Conservation (phyloP, 2,329 filamentous ascomycete genomes). For the Aureobasidium uvarum region DNA sequence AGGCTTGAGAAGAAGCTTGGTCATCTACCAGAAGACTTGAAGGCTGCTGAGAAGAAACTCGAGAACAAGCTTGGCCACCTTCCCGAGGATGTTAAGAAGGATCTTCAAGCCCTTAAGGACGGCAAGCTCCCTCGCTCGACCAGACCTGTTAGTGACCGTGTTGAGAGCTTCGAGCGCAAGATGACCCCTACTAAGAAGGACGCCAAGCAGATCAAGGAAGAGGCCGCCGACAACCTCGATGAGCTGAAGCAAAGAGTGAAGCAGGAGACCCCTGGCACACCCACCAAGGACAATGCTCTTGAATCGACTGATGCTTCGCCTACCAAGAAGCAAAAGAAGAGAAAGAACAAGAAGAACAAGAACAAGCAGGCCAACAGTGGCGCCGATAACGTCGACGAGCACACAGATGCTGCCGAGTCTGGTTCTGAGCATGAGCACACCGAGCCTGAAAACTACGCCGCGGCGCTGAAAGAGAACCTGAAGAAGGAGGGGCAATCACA, state of each 20-base stretch:
- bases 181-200: slow-evolving; percentile 18
- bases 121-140: slow-evolving; percentile 13
- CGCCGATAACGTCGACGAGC: slow-evolving; percentile 16
- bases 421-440: slow-evolving; percentile 15
- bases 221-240: slow-evolving; percentile 15
- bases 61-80: slow-evolving; percentile 9
- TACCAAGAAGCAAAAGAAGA: slow-evolving; percentile 29
- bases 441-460: slow-evolving; percentile 21
- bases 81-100: slow-evolving; percentile 24
- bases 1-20: slow-evolving; percentile 18
- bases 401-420: slow-evolving; percentile 14
- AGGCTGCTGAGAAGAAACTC: slow-evolving; percentile 18
- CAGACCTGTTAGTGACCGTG: neutral
- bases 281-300: slow-evolving; percentile 24
- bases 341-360: slow-evolving; percentile 30
- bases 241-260: slow-evolving; percentile 24
- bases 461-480: slow-evolving; percentile 24
- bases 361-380: slow-evolving; percentile 32
- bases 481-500: slow-evolving; percentile 26
- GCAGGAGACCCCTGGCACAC: slow-evolving; percentile 4
- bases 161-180: slow-evolving; percentile 21
- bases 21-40: slow-evolving; percentile 27
- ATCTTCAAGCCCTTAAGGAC: slow-evolving; percentile 24
- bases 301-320: slow-evolving; percentile 15
- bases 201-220: slow-evolving; percentile 21